A percentile compares a stretch with the other conserved stretches of the same genome.
phyloP scores from a whole-genome alignment of 2,329 filamentous ascomycete genomes.

The Ophiostoma sp. region DNA sequence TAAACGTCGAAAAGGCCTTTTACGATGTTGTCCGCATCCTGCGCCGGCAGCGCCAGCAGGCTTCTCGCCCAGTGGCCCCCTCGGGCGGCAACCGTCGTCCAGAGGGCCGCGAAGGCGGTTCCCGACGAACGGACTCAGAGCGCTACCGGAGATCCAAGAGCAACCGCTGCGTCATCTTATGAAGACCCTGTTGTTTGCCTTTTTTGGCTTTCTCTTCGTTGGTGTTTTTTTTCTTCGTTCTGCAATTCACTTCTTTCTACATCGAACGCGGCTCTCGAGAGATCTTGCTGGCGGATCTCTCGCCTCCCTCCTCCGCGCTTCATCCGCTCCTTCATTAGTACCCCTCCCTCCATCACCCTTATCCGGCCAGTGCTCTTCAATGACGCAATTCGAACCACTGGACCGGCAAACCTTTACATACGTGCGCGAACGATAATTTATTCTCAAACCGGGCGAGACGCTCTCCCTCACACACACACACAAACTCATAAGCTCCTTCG shows the following conservation, averaged over 20 bases:
- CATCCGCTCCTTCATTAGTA: not conserved
- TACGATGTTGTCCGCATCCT: conserved; percentile 95
- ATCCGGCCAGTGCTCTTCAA: not conserved
- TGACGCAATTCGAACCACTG: not conserved
- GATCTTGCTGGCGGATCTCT: conserved; percentile 14
- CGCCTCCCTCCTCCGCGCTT: not conserved
- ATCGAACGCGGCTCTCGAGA: not conserved
- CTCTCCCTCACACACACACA: not conserved
- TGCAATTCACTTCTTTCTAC: not conserved
- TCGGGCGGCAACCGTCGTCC: conserved; percentile 28
- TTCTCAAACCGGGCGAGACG: not conserved
- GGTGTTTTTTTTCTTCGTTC: not conserved
- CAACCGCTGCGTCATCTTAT: conserved; percentile 32
- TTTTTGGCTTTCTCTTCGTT: not conserved
- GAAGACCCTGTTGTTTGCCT: not conserved
- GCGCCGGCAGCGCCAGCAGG: conserved; percentile 54
- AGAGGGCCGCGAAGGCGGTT: conserved; percentile 25
- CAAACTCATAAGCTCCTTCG: not conserved
- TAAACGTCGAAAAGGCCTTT: conserved; percentile 98
- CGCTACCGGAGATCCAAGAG: conserved; percentile 30
- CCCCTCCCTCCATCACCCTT: not conserved
- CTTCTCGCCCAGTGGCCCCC: conserved; percentile 31
- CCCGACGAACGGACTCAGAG: conserved; percentile 28
- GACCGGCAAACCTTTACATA: not conserved
- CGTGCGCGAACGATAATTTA: not conserved